These are phyloP conservation scores for Kokia cookei DNA, from an alignment of 441 rosid genomes.

Conservation along the genomic window DNA sequence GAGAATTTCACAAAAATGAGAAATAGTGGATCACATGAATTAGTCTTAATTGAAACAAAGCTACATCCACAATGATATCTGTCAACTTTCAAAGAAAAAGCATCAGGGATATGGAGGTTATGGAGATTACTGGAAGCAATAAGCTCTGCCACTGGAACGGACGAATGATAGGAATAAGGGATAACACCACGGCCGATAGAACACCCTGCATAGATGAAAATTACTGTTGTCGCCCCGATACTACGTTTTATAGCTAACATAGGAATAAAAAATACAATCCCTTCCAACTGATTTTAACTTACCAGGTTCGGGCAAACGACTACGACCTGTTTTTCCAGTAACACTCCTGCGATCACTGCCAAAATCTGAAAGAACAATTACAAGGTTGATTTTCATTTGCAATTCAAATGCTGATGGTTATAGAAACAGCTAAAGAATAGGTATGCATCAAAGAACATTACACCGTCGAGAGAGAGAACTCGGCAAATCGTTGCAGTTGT, in stretches of 20 bases:
- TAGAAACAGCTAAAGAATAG: neutral
- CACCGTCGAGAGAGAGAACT: constrained; percentile 87
- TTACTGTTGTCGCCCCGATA: constrained; percentile 6
- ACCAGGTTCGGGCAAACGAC: constrained; percentile 89
- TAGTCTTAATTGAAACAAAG: neutral
- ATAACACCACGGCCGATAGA: constrained; percentile 74
- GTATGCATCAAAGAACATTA: constrained; percentile 29
- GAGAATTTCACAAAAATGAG: constrained; percentile 10
- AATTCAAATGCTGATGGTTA: neutral
- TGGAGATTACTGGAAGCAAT: constrained; percentile 79
- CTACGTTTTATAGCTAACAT: neutral
- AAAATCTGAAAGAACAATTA: constrained; percentile 48
- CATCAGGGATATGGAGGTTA: constrained; percentile 1
- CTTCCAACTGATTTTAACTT: constrained; percentile 15
- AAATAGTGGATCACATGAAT: neutral
- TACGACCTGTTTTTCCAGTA: constrained; percentile 80
- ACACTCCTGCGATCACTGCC: constrained; percentile 72
- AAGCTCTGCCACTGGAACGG: constrained; percentile 99
- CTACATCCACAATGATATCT: neutral
- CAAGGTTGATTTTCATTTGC: neutral
- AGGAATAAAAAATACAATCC: neutral
- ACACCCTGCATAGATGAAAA: constrained; percentile 59
- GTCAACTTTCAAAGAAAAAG: constrained; percentile 1
- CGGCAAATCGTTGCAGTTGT: constrained; percentile 91
- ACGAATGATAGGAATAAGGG: constrained; percentile 78